Base-by-base conservation (phyloP, 495 filamentous ascomycete species). In the Schizothecium vesticola region DNA sequence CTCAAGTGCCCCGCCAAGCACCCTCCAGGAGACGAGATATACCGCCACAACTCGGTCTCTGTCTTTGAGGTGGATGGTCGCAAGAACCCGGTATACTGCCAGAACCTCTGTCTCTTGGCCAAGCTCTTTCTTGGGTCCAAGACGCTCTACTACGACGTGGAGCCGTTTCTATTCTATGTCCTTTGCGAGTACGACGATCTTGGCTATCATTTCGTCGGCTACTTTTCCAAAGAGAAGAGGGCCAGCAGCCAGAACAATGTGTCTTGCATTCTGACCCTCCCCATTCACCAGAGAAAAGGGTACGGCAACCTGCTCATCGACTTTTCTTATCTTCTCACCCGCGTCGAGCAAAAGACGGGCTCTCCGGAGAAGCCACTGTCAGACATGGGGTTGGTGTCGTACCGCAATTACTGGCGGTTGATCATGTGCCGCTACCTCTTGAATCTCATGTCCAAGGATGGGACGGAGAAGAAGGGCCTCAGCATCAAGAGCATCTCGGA, bases 181-280 rank as follows among this genome's bases (percentile, higher is more conserved):
- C 94, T 99, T 85, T 97, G 93, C 62, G 95, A 98, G 76, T 94
- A 89, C 71, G 93, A 99, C 72, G 92, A 97, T 36, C 80, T 90
- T 43, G 95, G 95, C 22, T 97, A 93, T 74, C 95, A 98, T 77
- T 97, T 99, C 73, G 96, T 99, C 57, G 95, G 95, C 21, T 99
- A 99, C 76, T 99, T 99, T 74, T 98, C 96, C 65, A 99, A 99
- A 81, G 95, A 99, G 77, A 99, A 99, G 80, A 87, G 95, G n/a
- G 91, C 91, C 4, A 94, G 91, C 76, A 94, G 91, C 58, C 90
- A 91, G 69, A 97, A 98, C 75, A 99, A 99, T 71, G 95, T 99
- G 23, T 97, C 93, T 29, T 99, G 95, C 77, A 99, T 99, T 73
- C 83, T 98, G 23, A 97, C 95, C 0, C 82, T 99, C 26, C 95